A percentile compares a stretch with the other conserved stretches of the same genome.
Conservation (phyloP, 768 basidiomycete species). For the Mycena polygramma region DNA sequence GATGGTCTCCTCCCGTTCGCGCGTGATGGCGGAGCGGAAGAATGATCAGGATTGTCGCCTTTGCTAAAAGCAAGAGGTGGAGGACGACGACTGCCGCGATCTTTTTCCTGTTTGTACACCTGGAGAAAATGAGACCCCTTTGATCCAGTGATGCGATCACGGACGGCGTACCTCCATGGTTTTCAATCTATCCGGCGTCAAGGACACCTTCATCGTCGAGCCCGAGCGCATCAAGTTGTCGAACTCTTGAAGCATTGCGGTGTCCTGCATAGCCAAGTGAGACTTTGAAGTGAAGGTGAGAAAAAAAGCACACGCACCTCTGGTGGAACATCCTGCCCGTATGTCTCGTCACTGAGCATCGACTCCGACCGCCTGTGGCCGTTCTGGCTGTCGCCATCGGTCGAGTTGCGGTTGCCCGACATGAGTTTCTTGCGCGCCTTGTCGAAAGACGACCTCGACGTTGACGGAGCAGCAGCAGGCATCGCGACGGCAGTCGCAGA, state of each 20-base stretch:
- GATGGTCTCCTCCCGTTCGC: slow-evolving; percentile 56
- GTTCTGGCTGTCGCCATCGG: slow-evolving; percentile 54
- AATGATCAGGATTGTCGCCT: slow-evolving; percentile 46
- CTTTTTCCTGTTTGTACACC: slow-evolving; percentile 84
- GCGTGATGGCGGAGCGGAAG: slow-evolving; percentile 48
- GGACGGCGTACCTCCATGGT: slow-evolving; percentile 86
- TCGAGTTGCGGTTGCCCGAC: slow-evolving; percentile 52
- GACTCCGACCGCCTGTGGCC: slow-evolving; percentile 71
- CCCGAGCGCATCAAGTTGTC: slow-evolving; percentile 93
- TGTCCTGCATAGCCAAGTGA: slow-evolving; percentile 55
- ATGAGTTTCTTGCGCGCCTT: slow-evolving; percentile 74
- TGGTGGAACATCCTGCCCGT: slow-evolving; percentile 46
- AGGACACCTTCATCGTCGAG: slow-evolving; percentile 94
- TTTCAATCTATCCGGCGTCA: slow-evolving; percentile 93
- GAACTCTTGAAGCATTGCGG: slow-evolving; percentile 81
- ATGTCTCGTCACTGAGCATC: slow-evolving; percentile 63
- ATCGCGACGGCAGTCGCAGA: slow-evolving; percentile 42
- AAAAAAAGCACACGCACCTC: slow-evolving; percentile 51
- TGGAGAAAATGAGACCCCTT: slow-evolving; percentile 41
- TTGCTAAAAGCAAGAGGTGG: slow-evolving; percentile 49
- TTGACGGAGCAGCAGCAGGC: slow-evolving; percentile 42
- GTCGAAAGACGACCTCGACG: slow-evolving; percentile 72
- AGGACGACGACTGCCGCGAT: slow-evolving; percentile 57
- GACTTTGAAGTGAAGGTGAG: slow-evolving; percentile 1
- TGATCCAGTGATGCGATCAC: slow-evolving; percentile 34